Evolutionary conservation across 2,329 filamentous ascomycete species (phyloP), one percentile per base, ranked within the genome.

Genomic region (Penicillium sp.): DNA sequence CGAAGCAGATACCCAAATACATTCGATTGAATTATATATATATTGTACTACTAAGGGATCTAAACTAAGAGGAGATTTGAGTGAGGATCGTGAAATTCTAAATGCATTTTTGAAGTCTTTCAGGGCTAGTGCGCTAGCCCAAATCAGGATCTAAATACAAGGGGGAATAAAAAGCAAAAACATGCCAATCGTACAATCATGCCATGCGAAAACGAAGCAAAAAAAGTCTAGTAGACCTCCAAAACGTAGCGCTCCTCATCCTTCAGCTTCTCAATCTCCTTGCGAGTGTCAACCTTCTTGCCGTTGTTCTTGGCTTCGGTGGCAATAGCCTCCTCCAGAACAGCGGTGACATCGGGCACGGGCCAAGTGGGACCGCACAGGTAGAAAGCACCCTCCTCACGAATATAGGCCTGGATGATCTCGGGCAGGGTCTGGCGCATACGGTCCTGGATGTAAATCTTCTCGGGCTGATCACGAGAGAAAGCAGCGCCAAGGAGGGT

Each of bases 361-460:
- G 94, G 94, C 94, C 94, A 99, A 1, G 94, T 99, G 31, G 94
- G 94, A 44, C 94, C 94, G 74, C 94, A 99, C 19, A 99, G 87
- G 78, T 99, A 99, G 80, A 99, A 99, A 34, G 89, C 88, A 55
- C 94, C 94, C 68, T 94, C 88, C 65, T 97, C 86, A 69, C 87
- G 81, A 64, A 97, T 85, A 75, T 97, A 97, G 0, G 92, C 89
- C 76, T 92, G 81, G 57, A 91, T 83, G 62, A 99, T 95, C 61
- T 94, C 87, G 44, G 81, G 78, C 58, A 97, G 78, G 0, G 88
- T 91, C 83, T 97, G 84, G 57, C 94, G 84, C 94, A 99, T 99
- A 65, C 92, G 86, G 75, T 99, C 94, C 81, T 99, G 94, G 71
- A 99, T 99, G 78, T 99, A 99, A 64, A 99, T 96, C 87, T 99